Evolutionary conservation across 2,329 filamentous ascomycete species (phyloP), one percentile per base, ranked within the genome.

Genomic region (Kalaharituber pfeilii): DNA sequence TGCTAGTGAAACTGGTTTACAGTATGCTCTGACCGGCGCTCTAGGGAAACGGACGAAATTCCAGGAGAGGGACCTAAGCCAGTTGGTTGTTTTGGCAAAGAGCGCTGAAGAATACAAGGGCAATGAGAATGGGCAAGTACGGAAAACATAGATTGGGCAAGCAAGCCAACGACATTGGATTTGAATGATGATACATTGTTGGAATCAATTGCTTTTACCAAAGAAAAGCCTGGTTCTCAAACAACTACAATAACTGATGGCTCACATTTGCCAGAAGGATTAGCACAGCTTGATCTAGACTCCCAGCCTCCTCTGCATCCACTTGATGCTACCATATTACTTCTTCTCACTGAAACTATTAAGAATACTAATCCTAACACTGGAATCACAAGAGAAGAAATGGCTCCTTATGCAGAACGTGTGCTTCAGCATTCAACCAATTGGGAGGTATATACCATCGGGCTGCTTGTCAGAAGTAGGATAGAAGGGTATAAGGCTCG

Each of bases 391-490:
- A 77, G 87, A n/a, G 88, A 96, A 69, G 86, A 96, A 66, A 89
- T 94, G 3, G 69, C 94, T 1, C 91, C 91, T 0, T 98, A 89
- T 66, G 91, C 91, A 0, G 82, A 81, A 1, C 79, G 91, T 39
- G 91, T 96, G 0, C 74, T 98, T 1, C 78, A 84, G 7, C 88
- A 89, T 62, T 84, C 84, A 47, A 89, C 86, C 0, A 98, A 96
- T 67, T 98, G 91, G 91, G 91, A 96, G 67, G 82, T 95, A 29
- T 96, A 96, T 66, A 95, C 91, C 0, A 88, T 96, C 66, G 91
- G 87, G 0, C 73, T 98, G 7, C 74, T 98, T 0, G 84, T 96
- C 1, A 78, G 91, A 45, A 94, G 86, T 57, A 77, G 91, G 15
- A 89, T 96, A 53, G 91, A 98, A 68, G 76, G 88, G 0, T 88